Conservation (phyloP, 208 protist genomes). For the Acanthamoeba healyi region DNA sequence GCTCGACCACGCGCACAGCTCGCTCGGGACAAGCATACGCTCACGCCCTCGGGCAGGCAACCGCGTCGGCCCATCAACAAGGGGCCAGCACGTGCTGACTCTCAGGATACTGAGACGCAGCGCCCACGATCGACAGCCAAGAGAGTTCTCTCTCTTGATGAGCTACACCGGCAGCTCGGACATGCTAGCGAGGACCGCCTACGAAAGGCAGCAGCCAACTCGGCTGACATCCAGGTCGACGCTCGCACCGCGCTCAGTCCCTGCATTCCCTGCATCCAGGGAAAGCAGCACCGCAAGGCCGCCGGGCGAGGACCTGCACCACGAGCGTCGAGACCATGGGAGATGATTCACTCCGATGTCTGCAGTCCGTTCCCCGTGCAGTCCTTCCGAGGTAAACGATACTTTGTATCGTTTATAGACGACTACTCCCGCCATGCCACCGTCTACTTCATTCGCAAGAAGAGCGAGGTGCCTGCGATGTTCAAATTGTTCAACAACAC, state of each 20-base stretch:
- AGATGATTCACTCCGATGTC: not conserved
- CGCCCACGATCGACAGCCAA: not conserved
- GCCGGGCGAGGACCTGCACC: not conserved
- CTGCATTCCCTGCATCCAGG: not conserved
- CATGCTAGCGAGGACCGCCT: not conserved
- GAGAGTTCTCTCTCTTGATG: not conserved
- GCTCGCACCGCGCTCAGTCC: not conserved
- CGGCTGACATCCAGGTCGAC: not conserved
- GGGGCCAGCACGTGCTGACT: too few relatives aligned
- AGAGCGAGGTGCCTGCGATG: not conserved
- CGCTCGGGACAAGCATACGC: too few relatives aligned
- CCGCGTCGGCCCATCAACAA: too few relatives aligned
- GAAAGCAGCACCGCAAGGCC: not conserved
- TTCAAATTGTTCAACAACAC: not conserved
- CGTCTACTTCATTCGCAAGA: not conserved
- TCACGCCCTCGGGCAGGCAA: too few relatives aligned
- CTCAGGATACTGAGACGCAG: too few relatives aligned
- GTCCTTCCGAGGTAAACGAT: not conserved
- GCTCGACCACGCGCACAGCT: too few relatives aligned
- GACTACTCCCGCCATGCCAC: not conserved
- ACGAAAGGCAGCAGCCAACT: not conserved
- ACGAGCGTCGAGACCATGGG: not conserved
- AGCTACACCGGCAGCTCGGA: not conserved
- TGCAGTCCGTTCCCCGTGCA: not conserved
- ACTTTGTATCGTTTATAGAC: not conserved